Evolutionary conservation across 805 yeast species (phyloP).

Genomic region (Candida tammaniensis): DNA sequence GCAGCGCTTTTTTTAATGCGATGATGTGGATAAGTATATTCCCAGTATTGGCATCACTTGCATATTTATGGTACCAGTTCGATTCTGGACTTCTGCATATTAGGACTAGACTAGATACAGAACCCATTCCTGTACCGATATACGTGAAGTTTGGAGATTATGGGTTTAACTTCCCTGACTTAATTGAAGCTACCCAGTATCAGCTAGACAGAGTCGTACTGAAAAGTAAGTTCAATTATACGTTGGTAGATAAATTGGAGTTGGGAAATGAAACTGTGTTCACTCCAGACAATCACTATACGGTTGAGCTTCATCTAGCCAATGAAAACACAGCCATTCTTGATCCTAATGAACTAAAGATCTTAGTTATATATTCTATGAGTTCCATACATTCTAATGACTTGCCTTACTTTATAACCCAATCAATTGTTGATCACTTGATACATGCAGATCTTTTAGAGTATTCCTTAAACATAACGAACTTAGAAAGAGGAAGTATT

Average conservation of each 20-base stretch:
- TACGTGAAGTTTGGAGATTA: slow-evolving; percentile 29
- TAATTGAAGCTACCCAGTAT: slow-evolving; percentile 46
- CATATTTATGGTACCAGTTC: background rate
- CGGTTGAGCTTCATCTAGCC: slow-evolving; percentile 8
- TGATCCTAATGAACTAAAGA: slow-evolving; percentile 32
- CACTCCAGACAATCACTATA: slow-evolving; percentile 7
- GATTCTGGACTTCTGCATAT: too few species aligned
- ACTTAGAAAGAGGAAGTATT: too few species aligned
- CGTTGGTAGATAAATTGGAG: slow-evolving; percentile 3
- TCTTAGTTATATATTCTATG: slow-evolving; percentile 39
- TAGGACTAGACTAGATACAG: slow-evolving; percentile 1
- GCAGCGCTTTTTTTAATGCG: too few species aligned
- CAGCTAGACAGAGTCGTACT: slow-evolving; percentile 18
- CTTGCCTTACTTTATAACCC: slow-evolving; percentile 61
- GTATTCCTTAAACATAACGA: slow-evolving; percentile 2
- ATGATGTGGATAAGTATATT: slow-evolving; percentile 1
- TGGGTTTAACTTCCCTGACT: slow-evolving; percentile 62
- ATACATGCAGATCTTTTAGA: slow-evolving; percentile 21
- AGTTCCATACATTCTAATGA: slow-evolving; percentile 53
- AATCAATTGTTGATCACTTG: slow-evolving; percentile 34
- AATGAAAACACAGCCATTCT: slow-evolving; percentile 7
- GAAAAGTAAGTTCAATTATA: slow-evolving; percentile 2
- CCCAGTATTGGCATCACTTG: background rate
- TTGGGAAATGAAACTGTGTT: slow-evolving; percentile 10
- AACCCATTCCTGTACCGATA: slow-evolving; percentile 18